Evolutionary conservation across 192 early-diverging fungal species (phyloP), one percentile per base, ranked within the genome.

Genomic region (Chytriomyces hyalinus): DNA sequence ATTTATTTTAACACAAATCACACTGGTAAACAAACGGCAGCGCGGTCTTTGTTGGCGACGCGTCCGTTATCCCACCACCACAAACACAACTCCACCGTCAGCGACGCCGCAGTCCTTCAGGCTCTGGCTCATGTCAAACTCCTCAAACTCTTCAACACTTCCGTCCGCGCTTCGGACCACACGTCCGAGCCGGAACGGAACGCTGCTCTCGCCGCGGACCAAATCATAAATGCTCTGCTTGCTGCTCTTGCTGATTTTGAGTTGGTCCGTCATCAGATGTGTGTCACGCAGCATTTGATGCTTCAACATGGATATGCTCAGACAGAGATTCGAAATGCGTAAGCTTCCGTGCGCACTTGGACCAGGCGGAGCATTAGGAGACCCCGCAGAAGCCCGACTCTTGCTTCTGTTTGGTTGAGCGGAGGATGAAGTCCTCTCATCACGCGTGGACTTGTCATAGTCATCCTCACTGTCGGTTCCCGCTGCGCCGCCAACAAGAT

Each of bases 241-340:
- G 63, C 80, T 71, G 66, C 17, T 80, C 67, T 51, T 17, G 48
- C 26, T 70, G 2, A 47, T 47, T 28, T 71, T 80, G 24, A 83
- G 75, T 0, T 74, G 77, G 24, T 66, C 50, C 6, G 48, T 50
- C 61, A 81, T 49, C 1, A 78, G 77, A 53, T 77, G 62, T 11
- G 80, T 59, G 67, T 86, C 84, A 47, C 78, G 76, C 6, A 70
- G 60, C 47, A 86, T 69, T 36, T 66, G 49, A 2, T 81, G 74
- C 36, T 84, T 80, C 17, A 86, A 80, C 82, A 86, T 84, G 74
- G 82, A 80, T 9, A 83, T 70, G 46, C 69, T 75, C 5, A 82
- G 50, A 49, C 80, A 80, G 10, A 83, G 79, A 0, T 78, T 86
- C 17, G 82, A 73, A 36, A 86, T 74, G 10, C 36, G 28, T 6